A percentile compares a stretch with the other conserved stretches of the same genome.
These are phyloP conservation scores for Candida ascalaphidarum DNA, from an alignment of 805 yeast genomes.

Conservation along the genomic window DNA sequence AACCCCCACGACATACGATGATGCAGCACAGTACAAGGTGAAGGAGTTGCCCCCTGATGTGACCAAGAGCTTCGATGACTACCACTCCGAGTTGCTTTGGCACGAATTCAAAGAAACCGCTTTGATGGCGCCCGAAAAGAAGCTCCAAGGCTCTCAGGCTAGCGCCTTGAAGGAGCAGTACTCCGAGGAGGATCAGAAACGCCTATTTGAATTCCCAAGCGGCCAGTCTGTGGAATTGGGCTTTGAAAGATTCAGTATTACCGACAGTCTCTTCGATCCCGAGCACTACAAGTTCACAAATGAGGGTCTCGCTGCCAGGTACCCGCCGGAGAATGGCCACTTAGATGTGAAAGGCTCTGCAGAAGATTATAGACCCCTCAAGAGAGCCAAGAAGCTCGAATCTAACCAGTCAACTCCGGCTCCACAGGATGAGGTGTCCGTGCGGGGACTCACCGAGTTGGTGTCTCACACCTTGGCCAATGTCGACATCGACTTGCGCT, in stretches of 20 bases:
- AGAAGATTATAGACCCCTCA: conserved; percentile 67
- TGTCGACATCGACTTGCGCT: conserved; percentile 74
- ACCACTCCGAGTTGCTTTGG: conserved; percentile 44
- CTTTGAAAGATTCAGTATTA: conserved; percentile 51
- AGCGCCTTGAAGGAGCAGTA: conserved; percentile 16
- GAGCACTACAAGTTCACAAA: conserved; percentile 27
- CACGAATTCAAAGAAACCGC: conserved; percentile 74
- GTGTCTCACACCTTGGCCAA: conserved; percentile 45
- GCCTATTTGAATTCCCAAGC: conserved; percentile 68
- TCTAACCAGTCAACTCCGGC: conserved; percentile 22
- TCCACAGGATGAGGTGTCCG: conserved; percentile 10
- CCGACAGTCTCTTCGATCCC: conserved; percentile 71
- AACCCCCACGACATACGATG: conserved; percentile 22
- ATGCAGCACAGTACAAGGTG: conserved; percentile 14
- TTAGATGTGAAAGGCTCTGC: conserved; percentile 34
- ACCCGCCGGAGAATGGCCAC: conserved; percentile 45
- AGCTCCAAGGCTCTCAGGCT: conserved; percentile 13
- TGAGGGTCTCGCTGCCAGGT: conserved; percentile 12
- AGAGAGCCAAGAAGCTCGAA: conserved; percentile 44
- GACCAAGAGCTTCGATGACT: conserved; percentile 45
- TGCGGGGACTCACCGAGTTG: conserved; percentile 52
- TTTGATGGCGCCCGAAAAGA: conserved; percentile 44
- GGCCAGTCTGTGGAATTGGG: conserved; percentile 60
- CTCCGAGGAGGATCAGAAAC: conserved; percentile 17
- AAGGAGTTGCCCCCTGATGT: conserved; percentile 20